Percentiles rank a stretch among this genome's conserved stretches.
These are phyloP conservation scores for Eutypella sp. DNA, from an alignment of 2,329 filamentous ascomycete species.

Conservation along the genomic window DNA sequence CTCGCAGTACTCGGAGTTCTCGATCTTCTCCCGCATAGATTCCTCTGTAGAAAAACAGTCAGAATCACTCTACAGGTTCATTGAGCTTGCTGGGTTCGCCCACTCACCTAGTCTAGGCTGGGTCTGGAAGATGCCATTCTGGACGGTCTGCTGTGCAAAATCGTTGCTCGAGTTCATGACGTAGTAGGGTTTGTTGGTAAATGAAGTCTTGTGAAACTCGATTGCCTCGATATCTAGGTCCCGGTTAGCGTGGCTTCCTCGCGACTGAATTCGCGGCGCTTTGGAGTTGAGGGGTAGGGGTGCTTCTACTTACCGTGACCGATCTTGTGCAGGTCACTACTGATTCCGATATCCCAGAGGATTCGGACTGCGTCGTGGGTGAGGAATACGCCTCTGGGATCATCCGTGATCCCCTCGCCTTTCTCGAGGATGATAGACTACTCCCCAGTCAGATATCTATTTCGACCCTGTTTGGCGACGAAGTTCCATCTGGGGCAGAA, in stretches of 20 bases:
- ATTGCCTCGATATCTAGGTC: constrained; percentile 4
- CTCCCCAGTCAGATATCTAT: neutral
- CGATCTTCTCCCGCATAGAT: constrained; percentile 10
- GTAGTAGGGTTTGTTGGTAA: constrained; percentile 14
- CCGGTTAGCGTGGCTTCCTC: too few species aligned
- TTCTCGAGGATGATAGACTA: constrained; percentile 21
- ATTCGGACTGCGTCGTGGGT: constrained; percentile 20
- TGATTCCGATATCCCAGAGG: constrained; percentile 18
- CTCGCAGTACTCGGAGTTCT: constrained; percentile 12
- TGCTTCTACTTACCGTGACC: constrained; percentile 15
- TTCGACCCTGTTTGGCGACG: too few species aligned
- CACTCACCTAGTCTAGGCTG: constrained; percentile 17
- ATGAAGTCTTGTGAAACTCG: constrained; percentile 17
- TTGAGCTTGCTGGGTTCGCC: neutral
- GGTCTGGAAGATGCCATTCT: constrained; percentile 15
- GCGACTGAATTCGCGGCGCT: too few species aligned
- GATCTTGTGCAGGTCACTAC: constrained; percentile 13
- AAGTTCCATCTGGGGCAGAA: too few species aligned
- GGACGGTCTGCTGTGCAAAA: constrained; percentile 12
- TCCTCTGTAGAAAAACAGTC: constrained; percentile 8
- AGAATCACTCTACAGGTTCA: neutral
- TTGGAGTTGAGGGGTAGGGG: too few species aligned
- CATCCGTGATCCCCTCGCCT: constrained; percentile 15
- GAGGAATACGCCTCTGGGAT: constrained; percentile 19
- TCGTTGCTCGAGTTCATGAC: constrained; percentile 7